phyloP scores from a whole-genome alignment of 176 grass and related monocot genomes.

The Themeda triandra region DNA sequence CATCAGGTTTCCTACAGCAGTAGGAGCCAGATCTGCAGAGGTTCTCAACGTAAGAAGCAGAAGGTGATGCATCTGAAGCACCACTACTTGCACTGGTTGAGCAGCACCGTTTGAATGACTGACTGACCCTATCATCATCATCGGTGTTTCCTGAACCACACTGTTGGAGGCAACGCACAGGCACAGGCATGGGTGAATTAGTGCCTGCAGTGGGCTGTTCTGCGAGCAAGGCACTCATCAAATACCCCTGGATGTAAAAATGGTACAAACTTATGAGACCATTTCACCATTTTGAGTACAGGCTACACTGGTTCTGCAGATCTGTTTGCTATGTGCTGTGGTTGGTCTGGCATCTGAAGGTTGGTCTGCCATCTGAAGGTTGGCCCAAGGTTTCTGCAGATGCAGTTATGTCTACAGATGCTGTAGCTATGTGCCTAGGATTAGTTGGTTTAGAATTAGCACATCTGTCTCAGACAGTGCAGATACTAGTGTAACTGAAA shows the following conservation, averaged over 20 bases:
- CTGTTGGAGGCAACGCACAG: neutral
- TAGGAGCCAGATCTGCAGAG: slow-evolving; percentile 62
- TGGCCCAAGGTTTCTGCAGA: no score
- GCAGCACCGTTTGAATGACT: slow-evolving; percentile 18
- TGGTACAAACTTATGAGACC: neutral
- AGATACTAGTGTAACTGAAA: no score
- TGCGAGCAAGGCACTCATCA: neutral
- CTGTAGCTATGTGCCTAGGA: no score
- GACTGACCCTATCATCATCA: slow-evolving; percentile 19
- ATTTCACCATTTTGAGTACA: neutral
- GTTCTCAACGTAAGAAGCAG: slow-evolving; percentile 35
- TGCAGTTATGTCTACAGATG: no score
- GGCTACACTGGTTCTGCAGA: no score
- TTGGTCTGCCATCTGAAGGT: no score
- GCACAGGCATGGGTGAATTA: neutral
- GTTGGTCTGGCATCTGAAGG: no score
- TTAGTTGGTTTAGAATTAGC: no score
- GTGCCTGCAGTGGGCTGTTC: neutral
- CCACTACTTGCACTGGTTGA: neutral
- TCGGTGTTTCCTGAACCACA: neutral
- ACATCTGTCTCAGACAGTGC: no score
- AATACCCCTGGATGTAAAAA: slow-evolving; percentile 22
- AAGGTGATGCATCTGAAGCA: slow-evolving; percentile 12
- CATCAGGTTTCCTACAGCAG: no score
- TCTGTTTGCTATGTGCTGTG: no score